A percentile compares a stretch with the other conserved stretches of the same genome.
Conservation (phyloP, 306 rosid genomes). For the Hippophae tibetana region DNA sequence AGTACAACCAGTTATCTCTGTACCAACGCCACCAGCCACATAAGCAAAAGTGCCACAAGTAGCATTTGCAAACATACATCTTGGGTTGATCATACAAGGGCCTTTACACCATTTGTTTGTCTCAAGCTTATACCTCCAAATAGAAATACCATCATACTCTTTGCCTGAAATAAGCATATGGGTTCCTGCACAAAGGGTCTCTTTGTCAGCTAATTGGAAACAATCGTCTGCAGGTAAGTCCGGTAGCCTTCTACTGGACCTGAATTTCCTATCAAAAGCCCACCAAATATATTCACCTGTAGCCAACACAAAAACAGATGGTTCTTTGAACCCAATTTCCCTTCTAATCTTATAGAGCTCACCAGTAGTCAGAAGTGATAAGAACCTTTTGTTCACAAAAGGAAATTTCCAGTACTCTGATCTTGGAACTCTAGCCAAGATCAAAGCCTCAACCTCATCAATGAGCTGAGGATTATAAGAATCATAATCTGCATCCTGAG, state of each 20-base stretch:
- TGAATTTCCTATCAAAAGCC: conserved; percentile 52
- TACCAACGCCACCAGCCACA: conserved; percentile 67
- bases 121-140: conserved; percentile 51
- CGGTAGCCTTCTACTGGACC: conserved; percentile 46
- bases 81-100: conserved; percentile 56
- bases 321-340: conserved; percentile 45
- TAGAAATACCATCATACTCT: conserved; percentile 42
- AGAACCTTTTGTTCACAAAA: conserved; percentile 48
- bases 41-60: conserved; percentile 49
- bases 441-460: conserved; percentile 59
- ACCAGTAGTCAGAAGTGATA: conserved; percentile 35
- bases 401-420: conserved; percentile 52
- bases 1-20: conserved; percentile 10
- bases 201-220: conserved; percentile 51
- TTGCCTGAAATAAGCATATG: conserved; percentile 63
- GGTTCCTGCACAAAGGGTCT: conserved; percentile 71
- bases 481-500: conserved; percentile 93
- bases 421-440: conserved; percentile 67
- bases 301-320: conserved; percentile 62
- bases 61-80: conserved; percentile 77
- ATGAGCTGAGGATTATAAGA: conserved; percentile 35
- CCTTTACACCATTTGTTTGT: conserved; percentile 56
- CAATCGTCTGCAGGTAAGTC: conserved; percentile 40
- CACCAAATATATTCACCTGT: conserved; percentile 64
- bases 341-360: conserved; percentile 57